A percentile compares a stretch with the other conserved stretches of the same genome.
Evolutionary conservation across 2,329 filamentous ascomycete genomes (phyloP).

Genomic region (Aureobasidium zeae): DNA sequence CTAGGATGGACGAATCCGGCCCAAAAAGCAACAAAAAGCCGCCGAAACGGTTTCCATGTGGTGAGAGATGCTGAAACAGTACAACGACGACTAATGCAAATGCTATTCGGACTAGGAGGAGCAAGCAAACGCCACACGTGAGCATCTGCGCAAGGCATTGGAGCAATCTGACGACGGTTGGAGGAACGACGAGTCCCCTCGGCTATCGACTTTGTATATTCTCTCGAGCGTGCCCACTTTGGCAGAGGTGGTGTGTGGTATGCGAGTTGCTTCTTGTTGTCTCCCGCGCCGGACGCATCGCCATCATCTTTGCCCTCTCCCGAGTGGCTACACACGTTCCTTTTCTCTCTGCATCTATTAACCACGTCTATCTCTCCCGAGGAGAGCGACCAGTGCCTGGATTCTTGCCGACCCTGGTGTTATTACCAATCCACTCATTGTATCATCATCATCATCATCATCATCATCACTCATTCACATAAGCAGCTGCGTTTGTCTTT

Average conservation of each 20-base stretch:
- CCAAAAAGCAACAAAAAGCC: not conserved
- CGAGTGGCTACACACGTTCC: not conserved
- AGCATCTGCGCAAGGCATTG: constrained; percentile 5
- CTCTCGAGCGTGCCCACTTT: constrained; percentile 7
- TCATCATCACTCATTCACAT: not conserved
- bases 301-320: not conserved
- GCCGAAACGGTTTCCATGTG: constrained; percentile 11
- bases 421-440: no score
- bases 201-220: no score
- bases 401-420: no score
- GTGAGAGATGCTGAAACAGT: constrained; percentile 12
- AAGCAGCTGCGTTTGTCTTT: not conserved
- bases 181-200: constrained; percentile 5
- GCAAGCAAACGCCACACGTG: constrained; percentile 15
- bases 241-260: not conserved
- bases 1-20: constrained; percentile 6
- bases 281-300: constrained; percentile 7
- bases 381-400: no score
- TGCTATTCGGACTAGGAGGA: constrained; percentile 10
- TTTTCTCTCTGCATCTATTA: constrained; percentile 1
- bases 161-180: constrained; percentile 11
- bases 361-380: no score
- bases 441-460: not conserved
- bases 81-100: constrained; percentile 16
- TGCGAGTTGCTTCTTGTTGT: constrained; percentile 4